Conservation (phyloP, 139 green algal genomes). For the Haematococcus lacustris region DNA sequence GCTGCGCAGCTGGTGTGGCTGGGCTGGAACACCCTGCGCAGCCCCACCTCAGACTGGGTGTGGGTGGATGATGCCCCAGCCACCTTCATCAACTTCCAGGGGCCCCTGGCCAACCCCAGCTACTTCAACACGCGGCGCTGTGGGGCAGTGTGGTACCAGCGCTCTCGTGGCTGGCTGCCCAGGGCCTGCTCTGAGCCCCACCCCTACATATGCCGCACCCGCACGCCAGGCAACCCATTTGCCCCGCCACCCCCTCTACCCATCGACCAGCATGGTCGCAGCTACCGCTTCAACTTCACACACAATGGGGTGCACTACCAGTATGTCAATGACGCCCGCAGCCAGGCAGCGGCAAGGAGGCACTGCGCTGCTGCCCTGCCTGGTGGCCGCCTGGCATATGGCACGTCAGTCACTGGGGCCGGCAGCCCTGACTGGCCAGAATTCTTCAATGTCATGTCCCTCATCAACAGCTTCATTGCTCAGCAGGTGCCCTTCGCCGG, state of each 20-base stretch:
- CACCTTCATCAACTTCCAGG: not conserved
- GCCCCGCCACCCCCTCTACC: not conserved
- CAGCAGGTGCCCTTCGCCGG: no score
- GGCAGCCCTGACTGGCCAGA: no score
- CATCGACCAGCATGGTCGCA: not conserved
- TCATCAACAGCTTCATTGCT: no score
- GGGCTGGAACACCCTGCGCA: constrained; percentile 4
- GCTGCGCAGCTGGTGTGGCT: constrained; percentile 3
- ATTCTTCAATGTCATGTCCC: no score
- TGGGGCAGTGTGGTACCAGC: not conserved
- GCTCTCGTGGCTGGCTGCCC: not conserved
- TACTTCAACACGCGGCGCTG: not conserved
- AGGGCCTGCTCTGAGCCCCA: not conserved
- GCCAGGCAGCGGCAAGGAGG: not conserved
- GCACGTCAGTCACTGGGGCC: no score
- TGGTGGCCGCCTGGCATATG: not conserved
- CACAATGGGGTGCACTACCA: not conserved
- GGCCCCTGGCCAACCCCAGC: not conserved
- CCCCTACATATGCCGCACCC: constrained; percentile 4
- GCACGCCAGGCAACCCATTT: not conserved
- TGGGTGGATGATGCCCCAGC: not conserved
- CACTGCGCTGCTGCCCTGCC: not conserved
- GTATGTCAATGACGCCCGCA: constrained; percentile 3
- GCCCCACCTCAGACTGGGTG: not conserved
- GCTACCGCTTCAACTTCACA: not conserved